phyloP scores from a whole-genome alignment of 202 grass and related monocot genomes.

The Digitaria exilis region DNA sequence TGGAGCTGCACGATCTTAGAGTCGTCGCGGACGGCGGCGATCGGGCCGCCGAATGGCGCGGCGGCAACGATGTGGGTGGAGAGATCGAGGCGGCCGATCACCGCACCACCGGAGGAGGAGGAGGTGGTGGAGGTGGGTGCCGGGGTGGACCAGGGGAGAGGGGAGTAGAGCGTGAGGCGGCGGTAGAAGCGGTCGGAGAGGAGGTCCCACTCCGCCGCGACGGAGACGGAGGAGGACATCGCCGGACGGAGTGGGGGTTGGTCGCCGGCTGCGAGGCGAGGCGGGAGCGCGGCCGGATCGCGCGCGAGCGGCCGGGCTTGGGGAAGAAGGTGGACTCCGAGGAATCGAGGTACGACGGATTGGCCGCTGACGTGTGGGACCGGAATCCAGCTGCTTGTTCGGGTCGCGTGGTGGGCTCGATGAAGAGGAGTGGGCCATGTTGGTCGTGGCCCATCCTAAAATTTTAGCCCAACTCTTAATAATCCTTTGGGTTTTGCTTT shows the following conservation, averaged over 20 bases:
- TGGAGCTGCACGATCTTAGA: conserved; percentile 97
- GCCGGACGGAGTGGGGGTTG: too few relatives aligned
- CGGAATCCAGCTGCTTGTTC: not conserved
- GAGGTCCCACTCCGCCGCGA: conserved; percentile 97
- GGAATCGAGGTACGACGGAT: not conserved
- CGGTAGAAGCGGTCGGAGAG: conserved; percentile 91
- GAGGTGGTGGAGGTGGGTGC: conserved; percentile 27
- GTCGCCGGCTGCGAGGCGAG: conserved; percentile 20
- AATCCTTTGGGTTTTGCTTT: too few relatives aligned
- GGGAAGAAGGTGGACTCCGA: not conserved
- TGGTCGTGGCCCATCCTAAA: too few relatives aligned
- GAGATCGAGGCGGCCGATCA: conserved; percentile 77
- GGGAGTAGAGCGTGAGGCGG: conserved; percentile 57
- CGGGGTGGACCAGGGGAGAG: conserved; percentile 58
- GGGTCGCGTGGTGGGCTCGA: too few relatives aligned
- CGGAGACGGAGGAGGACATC: conserved; percentile 84
- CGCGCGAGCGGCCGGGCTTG: not conserved
- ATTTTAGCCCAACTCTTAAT: too few relatives aligned
- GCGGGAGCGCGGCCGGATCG: too few relatives aligned
- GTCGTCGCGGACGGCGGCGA: conserved; percentile 93
- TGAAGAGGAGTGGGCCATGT: too few relatives aligned
- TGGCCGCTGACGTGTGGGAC: conserved; percentile 2
- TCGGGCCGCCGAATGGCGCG: conserved; percentile 79
- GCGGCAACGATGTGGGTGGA: conserved; percentile 76
- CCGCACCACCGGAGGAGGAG: conserved; percentile 50